These are phyloP conservation scores for Carnegiea gigantea DNA, from an alignment of 179 eudicot species.

Conservation along the genomic window DNA sequence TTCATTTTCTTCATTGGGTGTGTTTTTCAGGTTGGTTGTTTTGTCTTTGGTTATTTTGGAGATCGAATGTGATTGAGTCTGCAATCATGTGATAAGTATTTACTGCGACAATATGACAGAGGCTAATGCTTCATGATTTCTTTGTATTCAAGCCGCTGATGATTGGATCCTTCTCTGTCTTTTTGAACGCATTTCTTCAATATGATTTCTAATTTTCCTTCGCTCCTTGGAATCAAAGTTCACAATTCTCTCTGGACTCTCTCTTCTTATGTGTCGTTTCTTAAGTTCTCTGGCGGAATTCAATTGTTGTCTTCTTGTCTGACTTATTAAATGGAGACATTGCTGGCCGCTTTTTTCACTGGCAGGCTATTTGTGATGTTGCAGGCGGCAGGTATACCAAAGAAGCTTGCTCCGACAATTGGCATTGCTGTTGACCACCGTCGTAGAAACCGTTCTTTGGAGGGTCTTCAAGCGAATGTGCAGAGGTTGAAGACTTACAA, in stretches of 20 bases:
- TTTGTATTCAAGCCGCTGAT: neutral
- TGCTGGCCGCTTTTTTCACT: neutral
- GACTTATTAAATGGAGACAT: too few species aligned
- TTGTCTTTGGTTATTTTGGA: neutral
- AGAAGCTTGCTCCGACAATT: constrained; percentile 79
- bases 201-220: neutral
- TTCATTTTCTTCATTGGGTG: neutral
- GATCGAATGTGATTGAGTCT: neutral
- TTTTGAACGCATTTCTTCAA: too few species aligned
- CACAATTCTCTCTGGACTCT: too few species aligned
- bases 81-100: neutral
- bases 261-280: too few species aligned
- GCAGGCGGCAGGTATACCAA: constrained; percentile 82
- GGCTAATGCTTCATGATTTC: neutral
- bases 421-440: constrained; percentile 89
- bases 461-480: constrained; percentile 67
- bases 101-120: neutral
- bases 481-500: constrained; percentile 84
- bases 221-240: too few species aligned
- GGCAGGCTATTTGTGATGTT: neutral
- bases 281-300: too few species aligned
- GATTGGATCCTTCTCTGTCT: neutral
- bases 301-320: too few species aligned
- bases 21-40: too few species aligned
- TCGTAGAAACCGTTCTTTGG: constrained; percentile 76